phyloP scores from a whole-genome alignment of 148 eudicot species.

The Rhododendron williamsianum region DNA sequence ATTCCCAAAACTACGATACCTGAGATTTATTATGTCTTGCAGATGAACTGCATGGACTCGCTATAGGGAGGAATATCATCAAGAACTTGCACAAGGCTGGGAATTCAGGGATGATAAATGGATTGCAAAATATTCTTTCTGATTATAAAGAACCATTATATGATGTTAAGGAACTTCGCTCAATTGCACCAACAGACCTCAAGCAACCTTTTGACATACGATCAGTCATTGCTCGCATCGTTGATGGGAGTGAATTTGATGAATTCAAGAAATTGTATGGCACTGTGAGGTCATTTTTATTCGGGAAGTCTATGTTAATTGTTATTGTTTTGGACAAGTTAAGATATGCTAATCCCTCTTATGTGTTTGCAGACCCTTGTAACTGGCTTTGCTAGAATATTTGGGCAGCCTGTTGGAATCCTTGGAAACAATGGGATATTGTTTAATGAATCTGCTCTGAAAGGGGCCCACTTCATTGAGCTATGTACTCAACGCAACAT shows the following conservation, averaged over 20 bases:
- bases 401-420: conserved; percentile 92
- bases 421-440: conserved; percentile 91
- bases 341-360: conserved; percentile 11
- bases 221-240: conserved; percentile 83
- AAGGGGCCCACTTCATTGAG: conserved; percentile 97
- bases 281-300: conserved; percentile 72
- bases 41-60: conserved; percentile 97
- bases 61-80: conserved; percentile 82
- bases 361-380: conserved; percentile 72
- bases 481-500: conserved; percentile 90
- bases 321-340: background rate
- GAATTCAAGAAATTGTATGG: conserved; percentile 99
- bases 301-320: background rate
- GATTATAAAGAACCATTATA: conserved; percentile 74
- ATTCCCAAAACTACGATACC: background rate
- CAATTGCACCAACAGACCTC: conserved; percentile 88
- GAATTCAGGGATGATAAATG: conserved; percentile 30
- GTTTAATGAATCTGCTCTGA: conserved; percentile 87
- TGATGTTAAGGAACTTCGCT: conserved; percentile 78
- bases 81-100: conserved; percentile 89
- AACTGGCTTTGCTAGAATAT: conserved; percentile 87
- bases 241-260: conserved; percentile 97
- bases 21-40: conserved; percentile 23
- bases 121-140: conserved; percentile 21
- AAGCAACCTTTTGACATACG: conserved; percentile 90